A percentile compares a stretch with the other conserved stretches of the same genome.
These are phyloP conservation scores for Firmiana major DNA, from an alignment of 345 rosid species.

Conservation along the genomic window DNA sequence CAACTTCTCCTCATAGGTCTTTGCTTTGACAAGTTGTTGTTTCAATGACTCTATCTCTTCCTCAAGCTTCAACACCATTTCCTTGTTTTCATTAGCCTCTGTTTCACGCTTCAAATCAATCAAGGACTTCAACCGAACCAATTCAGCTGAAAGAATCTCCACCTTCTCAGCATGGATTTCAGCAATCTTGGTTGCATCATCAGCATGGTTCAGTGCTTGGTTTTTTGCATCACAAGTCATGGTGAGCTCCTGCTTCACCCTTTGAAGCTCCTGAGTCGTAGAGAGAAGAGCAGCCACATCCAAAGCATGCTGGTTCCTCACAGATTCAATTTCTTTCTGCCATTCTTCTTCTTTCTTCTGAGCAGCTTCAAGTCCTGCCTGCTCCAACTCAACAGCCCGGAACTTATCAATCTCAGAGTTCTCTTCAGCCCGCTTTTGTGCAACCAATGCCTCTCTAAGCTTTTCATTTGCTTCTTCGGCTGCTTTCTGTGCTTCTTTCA, in stretches of 20 bases:
- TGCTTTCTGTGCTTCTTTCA: conserved; percentile 62
- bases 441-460: conserved; percentile 75
- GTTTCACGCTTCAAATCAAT: conserved; percentile 67
- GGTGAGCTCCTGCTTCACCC: conserved; percentile 60
- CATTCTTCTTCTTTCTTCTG: conserved; percentile 81
- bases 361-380: conserved; percentile 78
- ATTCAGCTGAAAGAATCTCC: conserved; percentile 69
- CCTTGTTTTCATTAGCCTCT: conserved; percentile 42
- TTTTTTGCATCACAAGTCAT: conserved; percentile 72
- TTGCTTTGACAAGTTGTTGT: conserved; percentile 56
- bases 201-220: conserved; percentile 84
- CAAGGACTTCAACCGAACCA: conserved; percentile 55
- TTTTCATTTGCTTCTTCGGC: conserved; percentile 74
- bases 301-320: conserved; percentile 73
- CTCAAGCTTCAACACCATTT: conserved; percentile 38
- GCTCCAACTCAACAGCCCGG: conserved; percentile 80
- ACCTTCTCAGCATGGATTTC: conserved; percentile 74
- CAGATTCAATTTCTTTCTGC: conserved; percentile 65
- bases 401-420: conserved; percentile 82
- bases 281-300: conserved; percentile 76
- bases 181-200: conserved; percentile 80
- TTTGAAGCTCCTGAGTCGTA: conserved; percentile 64
- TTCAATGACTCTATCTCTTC: conserved; percentile 55
- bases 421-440: conserved; percentile 76
- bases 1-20: conserved; percentile 45